These are phyloP conservation scores for Penicillium samsonianum DNA, from an alignment of 495 filamentous ascomycete genomes.

Conservation along the genomic window DNA sequence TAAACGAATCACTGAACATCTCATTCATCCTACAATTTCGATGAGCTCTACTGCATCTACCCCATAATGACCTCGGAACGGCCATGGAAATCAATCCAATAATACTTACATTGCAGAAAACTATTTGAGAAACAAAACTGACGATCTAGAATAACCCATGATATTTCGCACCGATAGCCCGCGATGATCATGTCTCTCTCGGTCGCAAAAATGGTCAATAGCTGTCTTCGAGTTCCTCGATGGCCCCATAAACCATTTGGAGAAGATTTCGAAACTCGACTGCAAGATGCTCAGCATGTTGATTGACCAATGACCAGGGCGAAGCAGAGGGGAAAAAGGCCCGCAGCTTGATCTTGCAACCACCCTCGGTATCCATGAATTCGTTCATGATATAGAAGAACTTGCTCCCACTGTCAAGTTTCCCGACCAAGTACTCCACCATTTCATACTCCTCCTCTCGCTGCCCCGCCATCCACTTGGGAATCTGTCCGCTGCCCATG, in stretches of 20 bases:
- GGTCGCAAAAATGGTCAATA: background rate
- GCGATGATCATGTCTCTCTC: background rate
- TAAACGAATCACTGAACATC: background rate
- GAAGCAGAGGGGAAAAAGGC: slow-evolving; percentile 6
- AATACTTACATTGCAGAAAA: background rate
- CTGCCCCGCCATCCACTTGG: background rate
- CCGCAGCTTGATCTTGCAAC: slow-evolving; percentile 6
- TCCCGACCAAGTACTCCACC: slow-evolving; percentile 5
- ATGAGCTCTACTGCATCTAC: slow-evolving; percentile 2
- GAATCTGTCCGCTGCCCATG: background rate
- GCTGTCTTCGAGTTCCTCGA: slow-evolving; percentile 4
- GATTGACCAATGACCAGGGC: slow-evolving; percentile 4
- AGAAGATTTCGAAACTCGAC: slow-evolving; percentile 8
- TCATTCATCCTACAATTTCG: background rate
- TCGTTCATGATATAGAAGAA: slow-evolving; percentile 14
- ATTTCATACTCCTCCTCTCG: background rate
- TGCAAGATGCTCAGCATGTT: slow-evolving; percentile 9
- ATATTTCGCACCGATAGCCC: background rate
- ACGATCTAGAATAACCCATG: background rate
- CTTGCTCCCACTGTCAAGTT: slow-evolving; percentile 4
- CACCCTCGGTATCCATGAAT: slow-evolving; percentile 6
- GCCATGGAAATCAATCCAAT: background rate
- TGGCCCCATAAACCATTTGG: background rate
- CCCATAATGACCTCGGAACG: background rate
- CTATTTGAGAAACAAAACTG: background rate